Percentiles rank a stretch among this genome's conserved stretches.
phyloP scores from a whole-genome alignment of 2,329 filamentous ascomycete species.

The Passalora sequoiae region DNA sequence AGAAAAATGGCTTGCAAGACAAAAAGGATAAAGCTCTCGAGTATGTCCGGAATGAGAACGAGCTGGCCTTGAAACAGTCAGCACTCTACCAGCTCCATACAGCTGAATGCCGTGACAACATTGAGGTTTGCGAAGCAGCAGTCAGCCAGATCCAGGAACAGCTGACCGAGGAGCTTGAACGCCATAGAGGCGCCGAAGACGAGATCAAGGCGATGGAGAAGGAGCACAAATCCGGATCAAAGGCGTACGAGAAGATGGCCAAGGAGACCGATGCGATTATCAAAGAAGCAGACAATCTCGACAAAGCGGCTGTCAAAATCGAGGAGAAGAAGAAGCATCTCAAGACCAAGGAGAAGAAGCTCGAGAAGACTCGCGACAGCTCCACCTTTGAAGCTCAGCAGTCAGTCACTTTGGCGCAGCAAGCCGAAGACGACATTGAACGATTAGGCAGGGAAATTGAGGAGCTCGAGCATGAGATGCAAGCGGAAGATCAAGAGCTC shows the following conservation, averaged over 20 bases:
- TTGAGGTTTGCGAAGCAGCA: conserved; percentile 81
- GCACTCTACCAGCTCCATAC: conserved; percentile 90
- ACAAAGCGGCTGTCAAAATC: conserved; percentile 95
- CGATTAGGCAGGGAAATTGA: conserved; percentile 68
- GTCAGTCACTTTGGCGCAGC: conserved; percentile 70
- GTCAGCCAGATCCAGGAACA: conserved; percentile 85
- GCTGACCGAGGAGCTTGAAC: conserved; percentile 80
- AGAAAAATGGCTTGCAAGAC: conserved; percentile 85
- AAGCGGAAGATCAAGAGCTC: conserved; percentile 75
- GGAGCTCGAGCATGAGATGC: conserved; percentile 69
- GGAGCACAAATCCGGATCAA: conserved; percentile 73
- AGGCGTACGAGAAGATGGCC: conserved; percentile 76
- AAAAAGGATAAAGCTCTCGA: conserved; percentile 94
- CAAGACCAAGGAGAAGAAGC: conserved; percentile 83
- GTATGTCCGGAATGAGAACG: conserved; percentile 88
- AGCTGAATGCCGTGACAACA: conserved; percentile 80
- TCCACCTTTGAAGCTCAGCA: conserved; percentile 70
- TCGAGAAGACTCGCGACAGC: conserved; percentile 78
- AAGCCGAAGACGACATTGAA: conserved; percentile 73
- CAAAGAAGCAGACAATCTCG: conserved; percentile 87
- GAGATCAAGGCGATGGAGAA: conserved; percentile 86
- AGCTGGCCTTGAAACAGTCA: conserved; percentile 81
- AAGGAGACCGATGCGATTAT: conserved; percentile 72
- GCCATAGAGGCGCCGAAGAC: conserved; percentile 83
- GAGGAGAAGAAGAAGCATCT: conserved; percentile 98